Base-by-base conservation (phyloP, 192 early-diverging fungal genomes). In the Pilobolus umbonatus region DNA sequence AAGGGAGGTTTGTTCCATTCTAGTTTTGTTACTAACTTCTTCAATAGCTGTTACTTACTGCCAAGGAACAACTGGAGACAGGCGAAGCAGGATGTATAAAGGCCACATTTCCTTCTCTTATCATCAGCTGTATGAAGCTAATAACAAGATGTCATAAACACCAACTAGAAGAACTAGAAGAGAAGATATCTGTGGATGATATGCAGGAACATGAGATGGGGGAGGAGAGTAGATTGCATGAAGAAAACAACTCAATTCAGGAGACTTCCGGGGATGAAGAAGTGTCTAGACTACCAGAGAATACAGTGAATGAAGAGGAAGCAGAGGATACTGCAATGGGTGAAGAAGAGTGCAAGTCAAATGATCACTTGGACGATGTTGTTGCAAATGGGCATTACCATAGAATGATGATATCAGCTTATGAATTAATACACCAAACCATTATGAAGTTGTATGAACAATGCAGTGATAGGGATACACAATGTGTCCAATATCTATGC, bases 101-200 rank as follows among this genome's bases (percentile, higher is more conserved):
- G 32, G 95, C 89, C 62, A 95, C 94, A 29, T 87, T 95, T 64
- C 93, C 95, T 22, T 81, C 98, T 5, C 72, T 99, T 24, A 80
- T 91, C 11, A 80, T 84, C 53, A 75, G 78, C 3, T 68, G 81
- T 51, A 68, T 93, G 14, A 74, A 80, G 35, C 59, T 94, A 26
- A 58, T 57, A 47, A 43, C 38, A 69, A 2, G 70, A 75, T 59
- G 67, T 5, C 39, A 42, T 17, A 17, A 42, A 0, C 11, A 42
- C 14, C 4, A 67, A 8, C 60, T 63, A 25, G 73, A 64, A 71
- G 26, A 9, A 43, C 1, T 9, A 22, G 24, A 28, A 3, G 24
- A n/a, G 30, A 30, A 22, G 10, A 38, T 25, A 6, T 2, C 14
- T 11, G 45, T 51, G 4, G 45, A 80, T 62, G 69, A 78, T n/a